Base-by-base conservation (phyloP, 2,329 filamentous ascomycete genomes). In the Dothistroma septosporum region DNA sequence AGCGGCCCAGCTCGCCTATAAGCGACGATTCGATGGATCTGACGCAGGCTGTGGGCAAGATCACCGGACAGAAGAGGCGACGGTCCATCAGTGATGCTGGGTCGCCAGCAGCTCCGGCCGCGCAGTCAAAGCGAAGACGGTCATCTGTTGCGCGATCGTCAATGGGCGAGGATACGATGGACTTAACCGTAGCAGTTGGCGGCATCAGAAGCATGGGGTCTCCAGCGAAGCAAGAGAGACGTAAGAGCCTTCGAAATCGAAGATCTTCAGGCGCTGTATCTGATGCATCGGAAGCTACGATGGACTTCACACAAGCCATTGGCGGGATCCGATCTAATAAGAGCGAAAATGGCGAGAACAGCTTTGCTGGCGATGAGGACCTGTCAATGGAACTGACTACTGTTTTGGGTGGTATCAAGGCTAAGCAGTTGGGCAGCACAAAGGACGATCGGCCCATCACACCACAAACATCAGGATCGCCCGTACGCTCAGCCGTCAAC, bases 241-340 rank as follows among this genome's bases (percentile, higher is more conserved):
- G 72, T 16, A 63, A 56, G 55, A 74, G 70, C 53, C 59, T 76
- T 46, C 72, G 75, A 48, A 72, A 72, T 50, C 73, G 75, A 61
- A 67, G 69, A 58, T 75, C 70, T 58, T 75, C 67, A 56, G 74
- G 69, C 41, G 63, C 66, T 19, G 73, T 68, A 21, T 72, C 70
- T 2, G 74, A 74, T 8, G 64, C 72, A 22, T 78, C 77, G 14
- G 80, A 83, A 60, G 77, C 78, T 63, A 82, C 78, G 33, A 81
- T 84, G 82, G 83, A 86, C 50, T 78, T 85, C 53, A 85, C 83
- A 1, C 78, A 77, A 63, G 79, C 81, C 33, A 74, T 84, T 48
- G 83, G 83, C 31, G 76, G 78, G 37, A 71, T 74, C 57, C 67
- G 67, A 21, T 28, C 63, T 16, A 53, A 61, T 10, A 19, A 28